phyloP scores from a whole-genome alignment of 139 green algal genomes.

The Tetratostichococcus sp. region DNA sequence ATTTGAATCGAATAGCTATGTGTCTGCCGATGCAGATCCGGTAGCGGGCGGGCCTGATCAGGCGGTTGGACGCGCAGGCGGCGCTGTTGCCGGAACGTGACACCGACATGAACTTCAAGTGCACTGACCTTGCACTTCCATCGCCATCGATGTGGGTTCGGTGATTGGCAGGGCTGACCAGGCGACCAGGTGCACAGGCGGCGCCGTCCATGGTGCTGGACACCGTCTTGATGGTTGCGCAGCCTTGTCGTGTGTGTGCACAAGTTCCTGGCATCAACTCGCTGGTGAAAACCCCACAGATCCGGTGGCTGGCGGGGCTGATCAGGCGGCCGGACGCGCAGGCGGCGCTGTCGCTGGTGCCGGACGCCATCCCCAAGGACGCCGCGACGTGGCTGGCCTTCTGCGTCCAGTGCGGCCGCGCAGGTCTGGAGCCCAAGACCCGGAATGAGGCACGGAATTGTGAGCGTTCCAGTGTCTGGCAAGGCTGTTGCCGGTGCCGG shows the following conservation, averaged over 20 bases:
- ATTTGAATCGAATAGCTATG: too few species aligned
- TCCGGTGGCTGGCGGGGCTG: conserved; percentile 45
- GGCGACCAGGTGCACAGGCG: conserved; percentile 1
- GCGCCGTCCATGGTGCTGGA: conserved; percentile 41
- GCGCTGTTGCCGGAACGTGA: conserved; percentile 40
- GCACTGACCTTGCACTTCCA: too few species aligned
- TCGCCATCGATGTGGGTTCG: too few species aligned
- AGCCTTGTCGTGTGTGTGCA: too few species aligned
- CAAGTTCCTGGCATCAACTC: too few species aligned
- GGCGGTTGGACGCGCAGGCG: conserved; percentile 1
- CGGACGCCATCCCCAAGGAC: conserved; percentile 51
- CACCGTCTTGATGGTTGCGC: conserved; percentile 8
- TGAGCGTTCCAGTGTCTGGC: too few species aligned
- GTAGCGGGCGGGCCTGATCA: conserved; percentile 36
- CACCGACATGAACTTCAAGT: too few species aligned
- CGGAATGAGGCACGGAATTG: too few species aligned
- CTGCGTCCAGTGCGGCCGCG: conserved; percentile 20
- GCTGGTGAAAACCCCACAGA: conserved; percentile 14
- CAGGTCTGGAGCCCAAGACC: too few species aligned
- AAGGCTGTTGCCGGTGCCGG: too few species aligned
- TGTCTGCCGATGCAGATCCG: conserved; percentile 25
- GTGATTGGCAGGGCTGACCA: too few species aligned
- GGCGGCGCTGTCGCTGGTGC: conserved; percentile 29
- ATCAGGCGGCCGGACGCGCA: conserved; percentile 9
- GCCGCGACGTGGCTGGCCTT: conserved; percentile 49